Conservation (phyloP, 352 stramenopile genomes). For the Albugo laibachii region DNA sequence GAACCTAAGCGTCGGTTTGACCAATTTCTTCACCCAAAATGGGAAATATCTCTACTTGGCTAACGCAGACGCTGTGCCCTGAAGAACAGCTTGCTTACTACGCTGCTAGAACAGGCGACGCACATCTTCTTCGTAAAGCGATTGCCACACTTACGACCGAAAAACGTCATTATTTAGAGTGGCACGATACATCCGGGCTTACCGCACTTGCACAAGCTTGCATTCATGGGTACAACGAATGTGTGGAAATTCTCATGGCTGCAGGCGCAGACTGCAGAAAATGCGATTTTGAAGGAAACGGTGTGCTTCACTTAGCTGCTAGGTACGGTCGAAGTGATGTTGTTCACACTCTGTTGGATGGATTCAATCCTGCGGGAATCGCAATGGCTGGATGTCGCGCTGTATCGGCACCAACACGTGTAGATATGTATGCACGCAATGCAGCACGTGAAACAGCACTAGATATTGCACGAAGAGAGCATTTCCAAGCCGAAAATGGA, state of each 20-base stretch:
- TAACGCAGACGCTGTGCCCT: constrained; percentile 44
- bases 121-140: constrained; percentile 20
- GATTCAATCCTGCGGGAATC: constrained; percentile 27
- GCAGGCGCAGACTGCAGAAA: constrained; percentile 35
- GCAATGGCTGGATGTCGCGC: constrained; percentile 48
- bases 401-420: constrained; percentile 23
- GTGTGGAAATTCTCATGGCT: constrained; percentile 28
- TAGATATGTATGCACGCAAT: constrained; percentile 5
- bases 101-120: constrained; percentile 48
- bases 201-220: constrained; percentile 49
- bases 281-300: constrained; percentile 33
- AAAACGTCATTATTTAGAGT: constrained; percentile 48
- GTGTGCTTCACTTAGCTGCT: constrained; percentile 44
- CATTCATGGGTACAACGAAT: constrained; percentile 33
- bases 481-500: constrained; percentile 16
- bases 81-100: constrained; percentile 61
- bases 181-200: constrained; percentile 18
- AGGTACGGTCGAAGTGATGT: constrained; percentile 39
- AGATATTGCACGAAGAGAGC: constrained; percentile 44
- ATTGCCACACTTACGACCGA: constrained; percentile 28
- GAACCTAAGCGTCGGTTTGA: no score
- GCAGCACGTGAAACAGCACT: constrained; percentile 24
- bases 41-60: constrained; percentile 57
- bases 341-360: constrained; percentile 38
- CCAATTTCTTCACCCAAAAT: constrained; percentile 10